phyloP scores from a whole-genome alignment of 1,284 basidiomycete genomes.

The Entoloma clypeatum region DNA sequence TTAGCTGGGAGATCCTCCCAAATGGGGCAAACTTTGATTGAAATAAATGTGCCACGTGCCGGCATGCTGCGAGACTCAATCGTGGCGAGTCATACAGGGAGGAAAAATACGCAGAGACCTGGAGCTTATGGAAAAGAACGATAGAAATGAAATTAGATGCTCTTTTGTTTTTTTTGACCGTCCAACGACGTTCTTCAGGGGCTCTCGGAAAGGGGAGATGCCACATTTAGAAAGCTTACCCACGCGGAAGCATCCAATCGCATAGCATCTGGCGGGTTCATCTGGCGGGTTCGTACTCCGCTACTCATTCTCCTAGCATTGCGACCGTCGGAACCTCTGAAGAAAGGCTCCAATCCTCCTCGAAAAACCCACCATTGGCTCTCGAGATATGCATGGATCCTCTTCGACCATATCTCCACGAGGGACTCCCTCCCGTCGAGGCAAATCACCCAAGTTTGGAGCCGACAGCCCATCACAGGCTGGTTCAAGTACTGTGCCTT shows the following conservation, averaged over 20 bases:
- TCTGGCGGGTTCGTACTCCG: conserved; percentile 38
- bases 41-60: too few relatives aligned
- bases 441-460: conserved; percentile 50
- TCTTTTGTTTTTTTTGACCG: conserved; percentile 21
- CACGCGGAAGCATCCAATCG: conserved; percentile 33
- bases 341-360: conserved; percentile 28
- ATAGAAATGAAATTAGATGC: background rate
- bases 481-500: conserved; percentile 35
- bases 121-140: too few relatives aligned
- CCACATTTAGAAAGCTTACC: conserved; percentile 29
- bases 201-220: conserved; percentile 18
- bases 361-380: conserved; percentile 30
- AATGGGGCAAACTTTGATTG: too few relatives aligned
- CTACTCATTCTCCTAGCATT: conserved; percentile 37
- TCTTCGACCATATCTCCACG: conserved; percentile 43
- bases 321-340: conserved; percentile 37
- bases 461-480: conserved; percentile 40
- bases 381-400: conserved; percentile 42
- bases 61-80: too few relatives aligned
- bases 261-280: conserved; percentile 34
- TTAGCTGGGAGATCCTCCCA: too few relatives aligned
- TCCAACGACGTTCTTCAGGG: conserved; percentile 15
- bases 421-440: conserved; percentile 53
- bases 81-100: too few relatives aligned
- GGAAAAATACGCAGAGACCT: too few relatives aligned